A percentile compares a stretch with the other conserved stretches of the same genome.
Conservation (phyloP, 2,329 filamentous ascomycete species). For the Microsporum ferrugineum region DNA sequence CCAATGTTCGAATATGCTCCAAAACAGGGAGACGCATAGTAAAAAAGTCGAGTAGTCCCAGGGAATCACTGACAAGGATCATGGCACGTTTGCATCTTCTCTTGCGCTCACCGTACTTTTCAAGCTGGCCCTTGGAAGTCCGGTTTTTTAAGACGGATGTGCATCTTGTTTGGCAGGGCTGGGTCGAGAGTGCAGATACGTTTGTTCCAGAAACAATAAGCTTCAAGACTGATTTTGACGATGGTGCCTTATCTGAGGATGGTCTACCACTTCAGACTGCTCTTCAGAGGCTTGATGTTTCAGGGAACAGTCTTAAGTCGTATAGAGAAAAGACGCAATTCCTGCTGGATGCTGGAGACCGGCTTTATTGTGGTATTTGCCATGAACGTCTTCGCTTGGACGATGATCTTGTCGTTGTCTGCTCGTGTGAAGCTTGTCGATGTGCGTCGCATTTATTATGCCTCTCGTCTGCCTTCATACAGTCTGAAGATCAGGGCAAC, state of each 20-base stretch:
- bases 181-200: constrained; percentile 41
- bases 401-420: constrained; percentile 40
- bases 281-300: constrained; percentile 39
- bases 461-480: constrained; percentile 42
- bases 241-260: constrained; percentile 18
- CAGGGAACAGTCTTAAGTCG: constrained; percentile 40
- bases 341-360: constrained; percentile 29
- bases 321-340: constrained; percentile 43
- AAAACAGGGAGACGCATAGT: constrained; percentile 28
- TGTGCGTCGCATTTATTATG: constrained; percentile 46
- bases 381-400: constrained; percentile 25
- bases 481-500: constrained; percentile 26
- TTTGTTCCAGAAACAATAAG: constrained; percentile 39
- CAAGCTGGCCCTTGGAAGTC: constrained; percentile 67
- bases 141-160: constrained; percentile 68
- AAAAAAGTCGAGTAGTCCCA: constrained; percentile 41
- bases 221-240: constrained; percentile 43
- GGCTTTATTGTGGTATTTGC: constrained; percentile 42
- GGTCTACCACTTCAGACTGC: constrained; percentile 20
- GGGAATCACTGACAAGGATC: constrained; percentile 52
- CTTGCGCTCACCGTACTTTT: constrained; percentile 66
- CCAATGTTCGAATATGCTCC: constrained; percentile 22
- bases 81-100: constrained; percentile 73
- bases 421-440: constrained; percentile 39
- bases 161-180: constrained; percentile 54